phyloP scores from a whole-genome alignment of 1,139 yeast species.

The Taphrina pruni region DNA sequence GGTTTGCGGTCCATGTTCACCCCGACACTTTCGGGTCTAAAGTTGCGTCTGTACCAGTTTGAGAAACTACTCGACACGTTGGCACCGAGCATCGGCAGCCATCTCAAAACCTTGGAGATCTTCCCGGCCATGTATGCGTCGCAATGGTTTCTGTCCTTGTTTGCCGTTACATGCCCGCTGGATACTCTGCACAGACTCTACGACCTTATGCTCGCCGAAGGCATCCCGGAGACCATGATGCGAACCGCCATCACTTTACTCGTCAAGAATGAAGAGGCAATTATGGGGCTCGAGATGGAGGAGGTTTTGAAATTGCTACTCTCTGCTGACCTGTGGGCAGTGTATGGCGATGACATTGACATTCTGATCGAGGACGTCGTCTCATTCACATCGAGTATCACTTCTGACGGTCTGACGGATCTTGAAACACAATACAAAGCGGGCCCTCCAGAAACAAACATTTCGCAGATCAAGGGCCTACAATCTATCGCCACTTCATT shows the following conservation, averaged over 20 bases:
- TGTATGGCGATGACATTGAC: slow-evolving; percentile 56
- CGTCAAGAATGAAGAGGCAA: slow-evolving; percentile 60
- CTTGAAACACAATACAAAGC: slow-evolving; percentile 49
- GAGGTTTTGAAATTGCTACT: slow-evolving; percentile 67
- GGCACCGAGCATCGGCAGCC: slow-evolving; percentile 58
- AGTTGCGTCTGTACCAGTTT: slow-evolving; percentile 63
- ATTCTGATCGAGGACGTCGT: slow-evolving; percentile 57
- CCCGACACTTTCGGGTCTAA: slow-evolving; percentile 64
- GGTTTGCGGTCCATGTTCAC: slow-evolving; percentile 65
- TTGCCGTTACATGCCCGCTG: slow-evolving; percentile 66
- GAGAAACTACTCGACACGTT: slow-evolving; percentile 55
- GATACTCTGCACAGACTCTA: slow-evolving; percentile 60
- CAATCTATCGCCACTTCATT: slow-evolving; percentile 44
- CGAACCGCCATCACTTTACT: slow-evolving; percentile 66
- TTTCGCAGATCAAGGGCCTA: slow-evolving; percentile 44
- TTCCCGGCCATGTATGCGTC: slow-evolving; percentile 52
- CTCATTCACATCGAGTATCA: slow-evolving; percentile 10
- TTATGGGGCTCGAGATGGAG: slow-evolving; percentile 62
- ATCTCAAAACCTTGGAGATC: slow-evolving; percentile 55
- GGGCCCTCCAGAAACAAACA: slow-evolving; percentile 30
- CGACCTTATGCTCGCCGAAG: slow-evolving; percentile 66
- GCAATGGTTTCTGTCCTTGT: slow-evolving; percentile 73
- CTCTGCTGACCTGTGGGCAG: slow-evolving; percentile 61
- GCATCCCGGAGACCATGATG: slow-evolving; percentile 68
- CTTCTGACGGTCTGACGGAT: slow-evolving; percentile 44